Evolutionary conservation across 805 yeast species (phyloP).

Genomic region (Ogataea pignaliae): DNA sequence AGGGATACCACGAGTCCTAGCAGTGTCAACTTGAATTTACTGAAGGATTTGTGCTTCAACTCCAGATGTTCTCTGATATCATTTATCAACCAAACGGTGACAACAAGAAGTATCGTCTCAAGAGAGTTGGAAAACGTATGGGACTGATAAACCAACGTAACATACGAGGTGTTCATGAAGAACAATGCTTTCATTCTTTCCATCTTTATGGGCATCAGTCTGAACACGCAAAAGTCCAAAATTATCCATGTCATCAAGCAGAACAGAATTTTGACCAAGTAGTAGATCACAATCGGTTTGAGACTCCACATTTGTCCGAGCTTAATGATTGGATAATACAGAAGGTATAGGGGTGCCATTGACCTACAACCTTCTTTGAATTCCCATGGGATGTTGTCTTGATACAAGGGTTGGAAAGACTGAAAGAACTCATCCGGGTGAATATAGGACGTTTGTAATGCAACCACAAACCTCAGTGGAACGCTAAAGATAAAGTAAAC

Average conservation of each 20-base stretch:
- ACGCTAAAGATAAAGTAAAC: slow-evolving; percentile 40
- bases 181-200: slow-evolving; percentile 38
- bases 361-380: slow-evolving; percentile 62
- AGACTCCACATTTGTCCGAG: slow-evolving; percentile 29
- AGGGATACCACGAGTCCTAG: slow-evolving; percentile 52
- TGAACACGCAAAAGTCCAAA: slow-evolving; percentile 27
- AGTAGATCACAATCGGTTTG: slow-evolving; percentile 49
- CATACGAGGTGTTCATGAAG: slow-evolving; percentile 54
- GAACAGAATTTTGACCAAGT: slow-evolving; percentile 46
- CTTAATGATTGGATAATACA: slow-evolving; percentile 64
- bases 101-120: slow-evolving; percentile 58
- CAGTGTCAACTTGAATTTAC: slow-evolving; percentile 16
- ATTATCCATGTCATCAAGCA: slow-evolving; percentile 29
- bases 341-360: slow-evolving; percentile 57
- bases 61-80: slow-evolving; percentile 20
- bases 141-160: slow-evolving; percentile 74
- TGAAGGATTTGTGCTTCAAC: background rate
- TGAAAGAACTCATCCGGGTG: slow-evolving; percentile 99
- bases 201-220: slow-evolving; percentile 30
- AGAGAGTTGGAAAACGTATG: slow-evolving; percentile 88
- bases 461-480: slow-evolving; percentile 48
- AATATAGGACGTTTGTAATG: slow-evolving; percentile 73
- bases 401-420: slow-evolving; percentile 68
- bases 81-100: slow-evolving; percentile 46
- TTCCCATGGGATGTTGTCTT: slow-evolving; percentile 76